phyloP scores from a whole-genome alignment of 441 rosid species.

The Gossypium davidsonii region DNA sequence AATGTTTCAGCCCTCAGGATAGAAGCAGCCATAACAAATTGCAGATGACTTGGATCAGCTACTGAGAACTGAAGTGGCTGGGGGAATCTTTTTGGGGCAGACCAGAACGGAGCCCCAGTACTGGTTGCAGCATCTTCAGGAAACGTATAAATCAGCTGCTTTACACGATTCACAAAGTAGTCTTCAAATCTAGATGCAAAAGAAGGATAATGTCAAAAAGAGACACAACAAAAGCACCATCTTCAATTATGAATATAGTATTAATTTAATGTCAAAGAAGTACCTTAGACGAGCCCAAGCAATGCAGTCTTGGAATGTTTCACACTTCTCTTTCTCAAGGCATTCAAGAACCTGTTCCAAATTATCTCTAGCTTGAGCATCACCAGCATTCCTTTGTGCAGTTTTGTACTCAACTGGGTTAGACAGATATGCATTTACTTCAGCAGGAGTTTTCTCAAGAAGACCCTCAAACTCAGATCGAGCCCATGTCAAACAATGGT shows the following conservation, averaged over 20 bases:
- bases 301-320: conserved; percentile 73
- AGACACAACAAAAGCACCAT: neutral
- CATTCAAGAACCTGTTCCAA: conserved; percentile 81
- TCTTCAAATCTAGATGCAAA: conserved; percentile 73
- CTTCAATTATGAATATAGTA: neutral
- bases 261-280: neutral
- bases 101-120: conserved; percentile 95
- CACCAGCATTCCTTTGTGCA: conserved; percentile 71
- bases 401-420: conserved; percentile 62
- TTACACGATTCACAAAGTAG: conserved; percentile 75
- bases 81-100: conserved; percentile 96
- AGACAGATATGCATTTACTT: conserved; percentile 76
- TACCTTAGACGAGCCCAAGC: conserved; percentile 84
- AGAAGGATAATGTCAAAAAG: conserved; percentile 14
- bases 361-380: conserved; percentile 90
- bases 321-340: conserved; percentile 77
- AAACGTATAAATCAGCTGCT: conserved; percentile 77
- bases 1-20: conserved; percentile 83
- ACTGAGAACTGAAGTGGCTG: conserved; percentile 67
- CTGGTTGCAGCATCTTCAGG: conserved; percentile 94
- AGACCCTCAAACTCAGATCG: conserved; percentile 96
- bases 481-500: conserved; percentile 97
- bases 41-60: conserved; percentile 61
- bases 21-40: conserved; percentile 69
- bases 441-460: conserved; percentile 90